phyloP scores from a whole-genome alignment of 495 filamentous ascomycete species.

The Lasiosphaeria ovina region DNA sequence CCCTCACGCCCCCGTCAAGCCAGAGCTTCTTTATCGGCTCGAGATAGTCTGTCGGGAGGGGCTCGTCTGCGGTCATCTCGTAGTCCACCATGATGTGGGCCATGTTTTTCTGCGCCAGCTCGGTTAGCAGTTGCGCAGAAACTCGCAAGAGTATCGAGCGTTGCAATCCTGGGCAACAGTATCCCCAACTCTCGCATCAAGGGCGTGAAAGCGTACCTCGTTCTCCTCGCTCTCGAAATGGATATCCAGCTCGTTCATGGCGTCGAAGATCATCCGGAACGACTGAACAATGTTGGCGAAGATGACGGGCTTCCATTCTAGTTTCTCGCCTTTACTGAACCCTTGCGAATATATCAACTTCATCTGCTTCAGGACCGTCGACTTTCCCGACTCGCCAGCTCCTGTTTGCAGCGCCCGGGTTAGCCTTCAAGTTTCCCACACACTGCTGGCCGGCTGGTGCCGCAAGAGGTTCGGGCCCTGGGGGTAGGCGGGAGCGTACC shows the following conservation, averaged over 20 bases:
- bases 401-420: constrained; percentile 52
- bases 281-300: constrained; percentile 90
- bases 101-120: constrained; percentile 46
- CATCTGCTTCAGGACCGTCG: constrained; percentile 99
- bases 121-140: constrained; percentile 15
- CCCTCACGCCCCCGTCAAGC: constrained; percentile 78
- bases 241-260: constrained; percentile 84
- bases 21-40: constrained; percentile 82
- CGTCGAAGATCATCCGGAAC: constrained; percentile 85
- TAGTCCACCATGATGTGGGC: constrained; percentile 57
- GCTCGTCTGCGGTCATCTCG: constrained; percentile 75
- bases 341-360: constrained; percentile 94
- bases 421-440: constrained; percentile 1
- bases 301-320: constrained; percentile 91
- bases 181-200: neutral
- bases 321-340: constrained; percentile 85
- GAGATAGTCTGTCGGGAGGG: constrained; percentile 66
- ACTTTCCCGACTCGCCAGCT: constrained; percentile 96
- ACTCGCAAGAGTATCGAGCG: neutral
- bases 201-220: constrained; percentile 58
- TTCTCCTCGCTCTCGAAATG: constrained; percentile 73
- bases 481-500: constrained; percentile 45
- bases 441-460: too few relatives aligned
- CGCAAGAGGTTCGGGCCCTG: too few relatives aligned
- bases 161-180: neutral